Evolutionary conservation across 768 basidiomycete species (phyloP), one percentile per base, ranked within the genome.

Genomic region (Kwoniella newhampshirensis): DNA sequence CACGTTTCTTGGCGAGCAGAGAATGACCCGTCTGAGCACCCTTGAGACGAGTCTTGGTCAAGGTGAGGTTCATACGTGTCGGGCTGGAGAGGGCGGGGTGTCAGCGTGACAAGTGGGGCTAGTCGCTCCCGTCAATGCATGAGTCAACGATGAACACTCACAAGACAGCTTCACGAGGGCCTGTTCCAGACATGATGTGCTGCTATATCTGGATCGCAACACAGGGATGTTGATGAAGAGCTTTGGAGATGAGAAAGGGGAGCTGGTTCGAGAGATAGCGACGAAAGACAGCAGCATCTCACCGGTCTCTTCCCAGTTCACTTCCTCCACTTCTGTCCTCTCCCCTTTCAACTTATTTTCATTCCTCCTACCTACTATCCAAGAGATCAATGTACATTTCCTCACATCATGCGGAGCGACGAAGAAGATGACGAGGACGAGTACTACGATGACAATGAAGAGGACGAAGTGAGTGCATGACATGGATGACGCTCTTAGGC

Each of bases 1-100:
- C 96, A 53, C 92, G 85, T 80, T 99, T 99, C 85, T 97, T 97
- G 25, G 94, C 92, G 23, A 98, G 82, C 20, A 97, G 80, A 0
- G 91, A 92, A 77, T 97, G 94, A 0, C 94, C 93, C 0, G 90
- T 94, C 77, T 92, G 89, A 5, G 92, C 91, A 18, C 91, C 85
- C 76, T 94, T 94, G 55, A 94, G 81, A 11, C 77, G 62, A n/a
- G 66, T 68, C 67, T 79, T 78, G 56, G 90, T 97, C 77, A 91
- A 89, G 54, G 91, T 92, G 41, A 98, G 82, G 30, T 92, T 91
- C 93, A 97, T 97, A 41, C 94, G 87, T 18, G 94, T 98, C 20
- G 94, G 92, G 75, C 97, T 78, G 67, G 18, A 47, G 45, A 9
- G 26, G n/a, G n/a, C n/a, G n/a, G n/a, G n/a, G n/a, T n/a, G n/a